Evolutionary conservation across 2,329 filamentous ascomycete species (phyloP), one percentile per base, ranked within the genome.

Genomic region (Calonectria ilicicola): DNA sequence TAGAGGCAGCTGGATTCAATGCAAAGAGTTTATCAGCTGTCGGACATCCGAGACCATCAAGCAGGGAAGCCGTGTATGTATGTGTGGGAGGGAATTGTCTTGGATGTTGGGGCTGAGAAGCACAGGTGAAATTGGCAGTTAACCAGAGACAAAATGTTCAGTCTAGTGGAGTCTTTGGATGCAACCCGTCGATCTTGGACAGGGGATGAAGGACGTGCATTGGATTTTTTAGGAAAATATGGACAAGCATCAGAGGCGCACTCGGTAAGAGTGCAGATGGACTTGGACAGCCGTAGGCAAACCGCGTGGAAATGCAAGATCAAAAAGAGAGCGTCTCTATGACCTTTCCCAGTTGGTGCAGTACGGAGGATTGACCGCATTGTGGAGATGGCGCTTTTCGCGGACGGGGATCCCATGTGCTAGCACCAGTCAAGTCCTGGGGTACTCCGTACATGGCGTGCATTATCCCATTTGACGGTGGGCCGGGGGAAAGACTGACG

Each of bases 331-430:
- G 32, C 12, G 32, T 3, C 53, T 38, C 32, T 14, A 7, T 58
- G 5, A 15, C n/a, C n/a, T 58, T 35, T 21, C 53, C 21, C 35
- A 5, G 29, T 58, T 32, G 10, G 35, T 58, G 53, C 53, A 26
- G 58, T 14, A 62, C 38, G 26, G 47, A 62, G 42, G 53, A 21
- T 53, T 72, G 38, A 56, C 46, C 47, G 51, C 47, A 65, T 15
- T 73, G 76, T 69, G 74, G 77, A 72, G 73, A 75, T 76, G 60
- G 63, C 53, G 21, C 56, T 40, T 27, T 49, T 35, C 27, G 35
- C 10, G 12, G 58, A 64, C 46, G 64, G 44, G 64, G 69, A 70
- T 70, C 63, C 63, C 69, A 71, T 67, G 69, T 46, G 65, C 58
- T 63, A 21, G 56, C 26, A 23, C 58, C 58, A 27, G 58, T 44